These are phyloP conservation scores for Candida verbasci DNA, from an alignment of 805 yeast genomes.

Conservation along the genomic window DNA sequence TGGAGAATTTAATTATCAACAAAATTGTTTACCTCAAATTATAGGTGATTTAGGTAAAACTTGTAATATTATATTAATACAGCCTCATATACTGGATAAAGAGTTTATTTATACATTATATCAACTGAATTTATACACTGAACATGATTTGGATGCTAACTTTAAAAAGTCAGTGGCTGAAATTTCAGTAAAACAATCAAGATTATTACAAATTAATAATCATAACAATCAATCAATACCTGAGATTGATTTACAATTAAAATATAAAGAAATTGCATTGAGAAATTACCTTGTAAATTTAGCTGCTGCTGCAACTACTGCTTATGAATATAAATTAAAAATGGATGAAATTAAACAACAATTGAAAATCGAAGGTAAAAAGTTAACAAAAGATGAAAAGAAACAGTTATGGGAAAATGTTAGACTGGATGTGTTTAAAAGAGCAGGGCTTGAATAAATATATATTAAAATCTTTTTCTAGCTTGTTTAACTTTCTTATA, in stretches of 20 bases:
- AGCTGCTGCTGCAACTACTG: conserved; percentile 52
- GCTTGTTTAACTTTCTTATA: conserved; percentile 59
- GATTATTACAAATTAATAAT: conserved; percentile 36
- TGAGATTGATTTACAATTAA: conserved; percentile 24
- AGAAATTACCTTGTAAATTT: conserved; percentile 49
- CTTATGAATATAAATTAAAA: conserved; percentile 44
- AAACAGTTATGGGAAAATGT: conserved; percentile 46
- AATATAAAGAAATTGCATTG: conserved; percentile 42
- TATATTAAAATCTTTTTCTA: conserved; percentile 47
- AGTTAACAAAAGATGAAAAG: conserved; percentile 35
- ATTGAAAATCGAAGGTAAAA: conserved; percentile 19
- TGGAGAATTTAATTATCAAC: conserved; percentile 28
- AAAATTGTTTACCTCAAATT: conserved; percentile 32
- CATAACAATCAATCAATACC: conserved; percentile 11
- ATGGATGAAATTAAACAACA: conserved; percentile 28
- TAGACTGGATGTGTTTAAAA: conserved; percentile 46
- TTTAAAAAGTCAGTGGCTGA: conserved; percentile 47
- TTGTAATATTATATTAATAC: conserved; percentile 37
- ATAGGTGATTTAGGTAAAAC: conserved; percentile 39
- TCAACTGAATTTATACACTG: conserved; percentile 42
- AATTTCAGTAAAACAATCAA: conserved; percentile 44
- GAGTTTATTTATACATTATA: conserved; percentile 38
- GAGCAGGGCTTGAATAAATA: conserved; percentile 34
- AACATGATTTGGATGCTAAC: conserved; percentile 41
- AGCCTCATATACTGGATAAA: conserved; percentile 38